These are phyloP conservation scores for Dryadomyces quercus-mongolicae DNA, from an alignment of 2,329 filamentous ascomycete species.

Conservation along the genomic window DNA sequence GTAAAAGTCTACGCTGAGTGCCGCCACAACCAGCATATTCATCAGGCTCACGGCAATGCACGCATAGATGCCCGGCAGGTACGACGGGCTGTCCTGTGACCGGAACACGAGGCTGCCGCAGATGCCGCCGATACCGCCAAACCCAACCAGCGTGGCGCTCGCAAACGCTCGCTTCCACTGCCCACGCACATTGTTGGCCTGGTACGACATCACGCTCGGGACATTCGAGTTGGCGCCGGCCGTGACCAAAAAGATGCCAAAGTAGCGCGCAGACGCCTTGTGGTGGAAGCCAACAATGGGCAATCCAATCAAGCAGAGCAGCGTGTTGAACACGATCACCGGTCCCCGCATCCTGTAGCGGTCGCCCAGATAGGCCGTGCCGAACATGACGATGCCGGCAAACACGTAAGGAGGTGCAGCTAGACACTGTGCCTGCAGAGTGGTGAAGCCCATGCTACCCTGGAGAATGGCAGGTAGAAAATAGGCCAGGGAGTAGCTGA, in stretches of 20 bases:
- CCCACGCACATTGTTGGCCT: slow-evolving; percentile 78
- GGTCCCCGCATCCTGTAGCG: slow-evolving; percentile 53
- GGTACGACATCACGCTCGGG: slow-evolving; percentile 63
- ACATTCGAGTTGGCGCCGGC: slow-evolving; percentile 70
- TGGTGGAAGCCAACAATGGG: slow-evolving; percentile 59
- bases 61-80: slow-evolving; percentile 42
- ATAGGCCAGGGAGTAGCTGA: slow-evolving; percentile 65
- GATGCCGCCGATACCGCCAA: slow-evolving; percentile 70
- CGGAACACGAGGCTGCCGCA: slow-evolving; percentile 60
- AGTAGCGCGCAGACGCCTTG: slow-evolving; percentile 48
- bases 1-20: slow-evolving; percentile 28
- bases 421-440: slow-evolving; percentile 55
- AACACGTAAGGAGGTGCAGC: slow-evolving; percentile 58
- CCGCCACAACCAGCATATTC: slow-evolving; percentile 30
- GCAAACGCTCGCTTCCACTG: slow-evolving; percentile 82
- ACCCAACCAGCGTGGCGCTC: slow-evolving; percentile 62
- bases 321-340: slow-evolving; percentile 47
- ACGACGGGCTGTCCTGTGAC: slow-evolving; percentile 40
- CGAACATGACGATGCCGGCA: slow-evolving; percentile 50
- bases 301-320: slow-evolving; percentile 49
- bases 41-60: slow-evolving; percentile 39
- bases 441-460: slow-evolving; percentile 48
- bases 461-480: slow-evolving; percentile 67
- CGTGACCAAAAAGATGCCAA: slow-evolving; percentile 65
- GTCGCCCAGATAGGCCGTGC: slow-evolving; percentile 52